Conservation (phyloP, 1,284 basidiomycete species). For the Termitomyces sp. region DNA sequence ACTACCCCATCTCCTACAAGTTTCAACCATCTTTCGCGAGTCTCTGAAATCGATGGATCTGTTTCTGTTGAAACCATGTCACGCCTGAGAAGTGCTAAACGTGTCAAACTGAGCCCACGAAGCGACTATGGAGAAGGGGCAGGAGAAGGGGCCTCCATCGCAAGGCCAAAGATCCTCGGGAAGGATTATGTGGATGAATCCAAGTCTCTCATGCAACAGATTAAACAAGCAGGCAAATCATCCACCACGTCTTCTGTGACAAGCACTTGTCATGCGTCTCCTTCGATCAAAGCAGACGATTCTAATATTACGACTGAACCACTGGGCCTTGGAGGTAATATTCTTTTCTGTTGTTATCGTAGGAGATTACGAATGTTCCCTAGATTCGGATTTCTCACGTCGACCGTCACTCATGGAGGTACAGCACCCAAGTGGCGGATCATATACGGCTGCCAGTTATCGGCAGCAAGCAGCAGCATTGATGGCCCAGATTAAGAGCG, state of each 20-base stretch:
- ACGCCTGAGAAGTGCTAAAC: slow-evolving; percentile 66
- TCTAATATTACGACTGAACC: slow-evolving; percentile 10
- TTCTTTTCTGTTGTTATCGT: not conserved
- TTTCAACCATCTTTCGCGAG: slow-evolving; percentile 38
- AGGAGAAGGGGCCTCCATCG: slow-evolving; percentile 43
- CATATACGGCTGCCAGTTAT: slow-evolving; percentile 61
- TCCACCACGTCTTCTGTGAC: slow-evolving; percentile 64
- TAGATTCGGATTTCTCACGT: slow-evolving; percentile 11
- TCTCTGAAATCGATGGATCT: slow-evolving; percentile 36
- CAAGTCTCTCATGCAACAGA: slow-evolving; percentile 67
- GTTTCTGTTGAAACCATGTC: slow-evolving; percentile 35
- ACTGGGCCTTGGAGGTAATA: slow-evolving; percentile 9
- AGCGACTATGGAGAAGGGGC: slow-evolving; percentile 47
- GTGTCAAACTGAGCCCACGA: slow-evolving; percentile 62
- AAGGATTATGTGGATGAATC: slow-evolving; percentile 73
- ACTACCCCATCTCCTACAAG: slow-evolving; percentile 42
- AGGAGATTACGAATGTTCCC: not conserved
- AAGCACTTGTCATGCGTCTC: slow-evolving; percentile 28
- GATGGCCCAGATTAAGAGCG: slow-evolving; percentile 79
- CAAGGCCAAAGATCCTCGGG: slow-evolving; percentile 40
- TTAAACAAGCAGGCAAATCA: slow-evolving; percentile 67
- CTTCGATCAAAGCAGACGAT: slow-evolving; percentile 1
- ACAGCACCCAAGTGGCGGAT: slow-evolving; percentile 27
- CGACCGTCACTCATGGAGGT: slow-evolving; percentile 28
- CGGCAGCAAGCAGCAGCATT: slow-evolving; percentile 70